phyloP scores from a whole-genome alignment of 352 stramenopile genomes.

The Globisporangium perplexum region DNA sequence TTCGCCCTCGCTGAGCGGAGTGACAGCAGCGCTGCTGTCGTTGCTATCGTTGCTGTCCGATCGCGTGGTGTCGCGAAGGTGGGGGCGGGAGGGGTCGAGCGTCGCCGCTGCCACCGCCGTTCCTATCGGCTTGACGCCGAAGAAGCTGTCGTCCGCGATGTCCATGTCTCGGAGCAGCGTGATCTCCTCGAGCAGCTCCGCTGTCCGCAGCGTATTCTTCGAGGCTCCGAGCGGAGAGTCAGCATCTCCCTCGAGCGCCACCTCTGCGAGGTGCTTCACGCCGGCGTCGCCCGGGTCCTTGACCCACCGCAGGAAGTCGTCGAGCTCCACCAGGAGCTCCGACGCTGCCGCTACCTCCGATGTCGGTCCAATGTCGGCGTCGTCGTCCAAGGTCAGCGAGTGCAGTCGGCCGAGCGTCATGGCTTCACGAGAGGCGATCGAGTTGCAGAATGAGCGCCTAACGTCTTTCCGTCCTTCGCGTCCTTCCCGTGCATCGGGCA shows the following conservation, averaged over 20 bases:
- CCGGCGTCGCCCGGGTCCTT: slow-evolving; percentile 16
- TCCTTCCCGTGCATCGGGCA: too few relatives aligned
- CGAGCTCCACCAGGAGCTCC: slow-evolving; percentile 31
- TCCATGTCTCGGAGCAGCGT: background rate
- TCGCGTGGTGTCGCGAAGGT: background rate
- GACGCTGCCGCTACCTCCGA: slow-evolving; percentile 1
- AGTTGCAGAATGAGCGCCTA: background rate
- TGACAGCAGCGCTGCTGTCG: slow-evolving; percentile 20
- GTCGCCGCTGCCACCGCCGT: too few relatives aligned
- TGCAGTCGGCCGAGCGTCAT: background rate
- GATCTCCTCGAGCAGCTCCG: background rate
- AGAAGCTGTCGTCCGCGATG: background rate
- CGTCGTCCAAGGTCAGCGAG: background rate
- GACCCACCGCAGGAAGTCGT: slow-evolving; percentile 37
- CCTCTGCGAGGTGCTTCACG: slow-evolving; percentile 23
- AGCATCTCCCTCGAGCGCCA: slow-evolving; percentile 1
- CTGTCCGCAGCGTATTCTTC: slow-evolving; percentile 33
- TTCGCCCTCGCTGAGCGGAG: slow-evolving; percentile 17
- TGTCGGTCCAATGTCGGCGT: background rate
- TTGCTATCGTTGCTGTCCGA: background rate
- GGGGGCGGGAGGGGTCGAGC: background rate
- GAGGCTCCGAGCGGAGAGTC: background rate
- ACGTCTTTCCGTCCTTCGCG: background rate
- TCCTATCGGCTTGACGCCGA: background rate
- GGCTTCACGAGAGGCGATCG: background rate